Percentiles rank a stretch among this genome's conserved stretches.
Conservation (phyloP, 2,329 filamentous ascomycete species). For the Massarina eburnea region DNA sequence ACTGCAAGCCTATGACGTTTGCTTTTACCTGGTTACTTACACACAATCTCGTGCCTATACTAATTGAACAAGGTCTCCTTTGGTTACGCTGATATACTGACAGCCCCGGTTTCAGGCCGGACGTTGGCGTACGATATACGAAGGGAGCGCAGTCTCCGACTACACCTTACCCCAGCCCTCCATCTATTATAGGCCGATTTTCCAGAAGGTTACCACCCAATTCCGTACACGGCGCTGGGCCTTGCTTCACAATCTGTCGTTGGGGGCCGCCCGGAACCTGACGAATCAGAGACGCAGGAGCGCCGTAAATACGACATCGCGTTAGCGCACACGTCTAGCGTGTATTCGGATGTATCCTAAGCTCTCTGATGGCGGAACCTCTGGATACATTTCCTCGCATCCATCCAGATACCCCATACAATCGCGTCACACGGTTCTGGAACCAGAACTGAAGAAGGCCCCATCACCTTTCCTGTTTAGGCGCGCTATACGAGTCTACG, state of each 20-base stretch:
- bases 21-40: too few relatives aligned
- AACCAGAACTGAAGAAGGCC: not conserved
- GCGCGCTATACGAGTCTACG: not conserved
- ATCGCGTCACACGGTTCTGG: not conserved
- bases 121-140: too few relatives aligned
- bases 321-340: conserved; percentile 8
- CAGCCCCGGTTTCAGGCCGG: too few relatives aligned
- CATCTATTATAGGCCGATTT: too few relatives aligned
- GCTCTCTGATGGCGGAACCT: not conserved
- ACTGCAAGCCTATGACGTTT: too few relatives aligned
- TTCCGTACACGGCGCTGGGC: too few relatives aligned
- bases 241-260: not conserved
- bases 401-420: not conserved
- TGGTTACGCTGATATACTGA: too few relatives aligned
- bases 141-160: too few relatives aligned
- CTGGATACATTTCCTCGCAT: not conserved
- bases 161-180: too few relatives aligned
- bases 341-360: not conserved
- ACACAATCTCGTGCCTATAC: too few relatives aligned
- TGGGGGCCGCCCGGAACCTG: not conserved
- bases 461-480: not conserved
- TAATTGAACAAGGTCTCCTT: too few relatives aligned
- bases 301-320: conserved; percentile 4
- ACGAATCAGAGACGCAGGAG: not conserved
- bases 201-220: too few relatives aligned